These are phyloP conservation scores for Fusarium pininemorale DNA, from an alignment of 2,329 filamentous ascomycete species.

Conservation along the genomic window DNA sequence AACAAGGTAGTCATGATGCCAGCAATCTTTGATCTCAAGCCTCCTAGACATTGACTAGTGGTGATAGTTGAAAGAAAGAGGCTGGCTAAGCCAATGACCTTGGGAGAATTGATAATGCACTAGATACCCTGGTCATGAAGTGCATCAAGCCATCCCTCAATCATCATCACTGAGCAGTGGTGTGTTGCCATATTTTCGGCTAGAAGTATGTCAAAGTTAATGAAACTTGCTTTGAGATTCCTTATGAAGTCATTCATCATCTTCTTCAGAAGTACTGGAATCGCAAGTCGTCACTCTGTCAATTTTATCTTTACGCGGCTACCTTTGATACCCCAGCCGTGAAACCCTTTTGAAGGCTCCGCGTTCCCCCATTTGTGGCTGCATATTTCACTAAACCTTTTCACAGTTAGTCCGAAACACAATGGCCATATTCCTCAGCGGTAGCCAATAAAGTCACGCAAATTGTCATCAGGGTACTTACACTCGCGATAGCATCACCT, in stretches of 20 bases:
- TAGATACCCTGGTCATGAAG: not conserved
- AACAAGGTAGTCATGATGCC: not conserved
- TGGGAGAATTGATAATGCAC: not conserved
- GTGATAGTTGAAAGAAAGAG: rapidly evolving
- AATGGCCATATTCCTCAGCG: not conserved
- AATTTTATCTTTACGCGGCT: no score
- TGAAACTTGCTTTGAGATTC: not conserved
- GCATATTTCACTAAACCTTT: not conserved
- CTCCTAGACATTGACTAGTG: not conserved
- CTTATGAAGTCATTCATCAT: rapidly evolving
- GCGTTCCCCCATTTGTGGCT: not conserved
- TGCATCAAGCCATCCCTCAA: not conserved
- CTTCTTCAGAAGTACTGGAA: no score
- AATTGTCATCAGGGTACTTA: constrained; percentile 28
- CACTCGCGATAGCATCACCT: constrained; percentile 15
- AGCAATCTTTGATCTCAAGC: no score
- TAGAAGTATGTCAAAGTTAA: not conserved
- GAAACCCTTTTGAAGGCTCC: constrained; percentile 12
- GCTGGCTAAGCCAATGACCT: not conserved
- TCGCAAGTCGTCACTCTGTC: not conserved
- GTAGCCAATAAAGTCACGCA: constrained; percentile 10
- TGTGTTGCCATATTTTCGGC: not conserved
- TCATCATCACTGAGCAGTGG: not conserved
- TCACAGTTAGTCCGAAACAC: not conserved
- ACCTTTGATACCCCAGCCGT: not conserved